Percentiles rank a stretch among this genome's conserved stretches.
phyloP scores from a whole-genome alignment of 495 filamentous ascomycete genomes.

The Bryoglossum gracile region DNA sequence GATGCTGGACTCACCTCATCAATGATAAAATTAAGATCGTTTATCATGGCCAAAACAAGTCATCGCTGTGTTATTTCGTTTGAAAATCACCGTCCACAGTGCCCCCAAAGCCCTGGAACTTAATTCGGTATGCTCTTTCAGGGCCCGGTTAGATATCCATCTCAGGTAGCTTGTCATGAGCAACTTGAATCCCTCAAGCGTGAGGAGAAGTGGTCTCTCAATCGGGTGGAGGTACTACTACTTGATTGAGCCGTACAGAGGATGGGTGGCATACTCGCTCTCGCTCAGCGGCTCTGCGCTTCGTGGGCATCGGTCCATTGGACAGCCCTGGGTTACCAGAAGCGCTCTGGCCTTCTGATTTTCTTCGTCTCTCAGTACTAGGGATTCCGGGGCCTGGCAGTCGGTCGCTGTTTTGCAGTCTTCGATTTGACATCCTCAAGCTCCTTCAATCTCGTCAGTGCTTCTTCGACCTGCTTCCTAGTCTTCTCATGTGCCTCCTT shows the following conservation, averaged over 20 bases:
- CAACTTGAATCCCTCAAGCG: not conserved
- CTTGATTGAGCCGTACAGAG: too few species aligned
- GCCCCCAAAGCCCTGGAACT: constrained; percentile 89
- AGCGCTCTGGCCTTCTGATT: too few species aligned
- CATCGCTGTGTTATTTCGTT: constrained; percentile 95
- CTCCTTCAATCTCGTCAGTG: constrained; percentile 4
- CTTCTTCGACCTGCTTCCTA: constrained; percentile 5
- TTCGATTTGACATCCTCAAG: too few species aligned
- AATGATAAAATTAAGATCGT: constrained; percentile 89
- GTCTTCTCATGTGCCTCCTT: constrained; percentile 7
- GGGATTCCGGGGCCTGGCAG: too few species aligned
- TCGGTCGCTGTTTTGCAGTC: too few species aligned
- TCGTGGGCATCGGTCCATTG: too few species aligned
- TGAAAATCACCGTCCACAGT: too few species aligned
- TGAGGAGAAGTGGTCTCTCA: not conserved
- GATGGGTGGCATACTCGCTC: too few species aligned
- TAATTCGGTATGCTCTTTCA: constrained; percentile 92
- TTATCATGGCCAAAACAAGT: constrained; percentile 53
- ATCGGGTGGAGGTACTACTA: too few species aligned
- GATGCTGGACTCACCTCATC: constrained; percentile 65
- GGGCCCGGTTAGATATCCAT: constrained; percentile 88
- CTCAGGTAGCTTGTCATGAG: constrained; percentile 74
- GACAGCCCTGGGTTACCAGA: too few species aligned
- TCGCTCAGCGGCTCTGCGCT: too few species aligned
- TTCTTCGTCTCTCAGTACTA: too few species aligned